Evolutionary conservation across 352 stramenopile genomes (phyloP), one percentile per base, ranked within the genome.

Genomic region (Thalassiosira pacifica): DNA sequence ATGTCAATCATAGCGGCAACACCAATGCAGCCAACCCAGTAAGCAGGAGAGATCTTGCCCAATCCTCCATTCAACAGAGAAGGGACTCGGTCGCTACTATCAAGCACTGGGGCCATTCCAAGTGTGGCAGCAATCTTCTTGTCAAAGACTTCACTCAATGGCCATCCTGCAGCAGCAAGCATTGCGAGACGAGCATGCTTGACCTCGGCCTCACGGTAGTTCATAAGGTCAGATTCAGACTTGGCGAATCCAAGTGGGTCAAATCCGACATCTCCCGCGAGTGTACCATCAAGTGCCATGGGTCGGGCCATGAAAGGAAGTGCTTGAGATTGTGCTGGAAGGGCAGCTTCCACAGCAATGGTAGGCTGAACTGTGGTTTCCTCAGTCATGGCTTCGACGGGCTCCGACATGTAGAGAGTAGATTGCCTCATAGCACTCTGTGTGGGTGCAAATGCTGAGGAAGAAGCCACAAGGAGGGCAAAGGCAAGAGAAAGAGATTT

Each of bases 151-250:
- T 96, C 93, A 18, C 66, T 88, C 4, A 96, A 31, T 16, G 93
- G 93, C 91, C 91, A 95, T 22, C 91, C 91, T 19, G 88, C 88
- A 60, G 91, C 90, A 40, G 91, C 92, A 70, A 96, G 84, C 93
- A 96, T 96, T 10, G 93, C 93, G 37, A 96, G 82, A 69, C 92
- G 91, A 24, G 83, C 83, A 74, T 96, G 93, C 83, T 96, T 96
- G 52, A 96, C 80, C 72, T 96, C 93, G 2, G 93, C 93, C 82
- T 96, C 92, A 64, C 93, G 89, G 65, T 91, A 93, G 31, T 91
- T 91, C 68, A 92, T 85, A 13, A 96, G 79, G 48, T 90, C 82
- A 1, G 85, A 81, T 16, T 86, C 45, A 22, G 68, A 85, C 57
- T 91, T 91, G 71, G 88, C 81, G 69, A 96, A 93, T 6, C 88